phyloP scores from a whole-genome alignment of 2,329 filamentous ascomycete species.

The Arthroderma sp. region DNA sequence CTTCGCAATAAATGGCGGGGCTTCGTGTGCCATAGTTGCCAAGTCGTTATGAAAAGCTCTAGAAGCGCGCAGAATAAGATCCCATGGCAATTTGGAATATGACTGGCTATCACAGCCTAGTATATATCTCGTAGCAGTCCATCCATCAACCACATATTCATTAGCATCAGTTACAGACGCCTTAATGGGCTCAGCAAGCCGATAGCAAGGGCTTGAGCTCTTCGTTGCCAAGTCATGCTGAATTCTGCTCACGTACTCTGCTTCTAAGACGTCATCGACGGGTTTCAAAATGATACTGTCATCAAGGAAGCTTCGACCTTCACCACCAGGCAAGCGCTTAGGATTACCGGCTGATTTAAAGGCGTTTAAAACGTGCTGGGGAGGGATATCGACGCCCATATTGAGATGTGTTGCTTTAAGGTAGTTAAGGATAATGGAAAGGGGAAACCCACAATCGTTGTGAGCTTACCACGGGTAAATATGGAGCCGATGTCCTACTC shows the following conservation, averaged over 20 bases:
- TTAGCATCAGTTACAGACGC: not conserved
- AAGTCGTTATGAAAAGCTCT: slow-evolving; percentile 6
- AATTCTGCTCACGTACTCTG: slow-evolving; percentile 2
- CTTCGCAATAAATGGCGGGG: slow-evolving; percentile 1
- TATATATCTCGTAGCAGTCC: slow-evolving; percentile 4
- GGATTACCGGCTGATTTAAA: not conserved
- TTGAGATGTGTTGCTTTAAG: too few species aligned
- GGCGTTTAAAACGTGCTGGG: slow-evolving; percentile 1
- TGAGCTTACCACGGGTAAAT: too few species aligned
- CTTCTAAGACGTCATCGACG: slow-evolving; percentile 1
- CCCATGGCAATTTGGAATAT: not conserved
- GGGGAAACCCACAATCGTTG: too few species aligned
- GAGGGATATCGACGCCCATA: not conserved
- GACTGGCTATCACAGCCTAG: not conserved
- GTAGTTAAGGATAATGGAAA: too few species aligned
- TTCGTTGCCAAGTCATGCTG: not conserved
- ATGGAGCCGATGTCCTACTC: too few species aligned
- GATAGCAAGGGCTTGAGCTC: not conserved
- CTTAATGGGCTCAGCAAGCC: slow-evolving; percentile 3
- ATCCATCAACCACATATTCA: slow-evolving; percentile 4
- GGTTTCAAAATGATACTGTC: slow-evolving; percentile 4
- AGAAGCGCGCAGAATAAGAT: slow-evolving; percentile 3
- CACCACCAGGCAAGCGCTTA: slow-evolving; percentile 5
- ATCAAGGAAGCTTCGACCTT: slow-evolving; percentile 4
- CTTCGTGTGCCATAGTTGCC: not conserved